Evolutionary conservation across 2,329 filamentous ascomycete species (phyloP).

Genomic region (Ceratocystis destructans): DNA sequence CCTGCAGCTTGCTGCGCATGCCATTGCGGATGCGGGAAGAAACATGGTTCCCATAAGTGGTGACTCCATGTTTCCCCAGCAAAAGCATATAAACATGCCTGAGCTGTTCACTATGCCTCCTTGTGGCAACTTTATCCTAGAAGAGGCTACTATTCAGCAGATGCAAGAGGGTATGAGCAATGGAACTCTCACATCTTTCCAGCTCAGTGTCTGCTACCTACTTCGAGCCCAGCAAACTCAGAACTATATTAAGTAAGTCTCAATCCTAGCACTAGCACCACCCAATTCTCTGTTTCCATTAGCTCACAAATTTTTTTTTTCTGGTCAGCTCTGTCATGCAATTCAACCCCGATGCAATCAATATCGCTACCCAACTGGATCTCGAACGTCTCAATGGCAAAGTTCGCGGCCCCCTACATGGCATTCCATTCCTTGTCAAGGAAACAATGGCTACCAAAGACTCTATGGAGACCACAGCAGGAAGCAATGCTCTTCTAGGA

Average conservation of each 20-base stretch:
- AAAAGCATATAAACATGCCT: conserved; percentile 27
- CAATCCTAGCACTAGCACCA: neutral
- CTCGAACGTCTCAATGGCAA: conserved; percentile 42
- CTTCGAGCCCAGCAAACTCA: conserved; percentile 47
- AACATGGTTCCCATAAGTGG: neutral
- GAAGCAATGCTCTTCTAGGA: conserved; percentile 52
- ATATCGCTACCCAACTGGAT: conserved; percentile 48
- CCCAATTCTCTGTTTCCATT: neutral
- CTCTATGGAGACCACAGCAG: conserved; percentile 60
- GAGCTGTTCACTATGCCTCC: conserved; percentile 46
- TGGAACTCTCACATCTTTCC: conserved; percentile 42
- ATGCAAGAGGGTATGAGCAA: conserved; percentile 45
- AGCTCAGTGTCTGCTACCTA: conserved; percentile 50
- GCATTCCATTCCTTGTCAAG: conserved; percentile 63
- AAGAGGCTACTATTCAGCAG: conserved; percentile 58
- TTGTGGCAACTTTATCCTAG: conserved; percentile 47
- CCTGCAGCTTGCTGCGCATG: neutral
- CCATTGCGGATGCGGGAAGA: neutral
- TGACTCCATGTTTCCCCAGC: conserved; percentile 25
- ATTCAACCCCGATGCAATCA: conserved; percentile 51
- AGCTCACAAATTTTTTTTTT: neutral
- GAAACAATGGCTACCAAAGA: conserved; percentile 59
- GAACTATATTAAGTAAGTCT: conserved; percentile 46
- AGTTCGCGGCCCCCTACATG: conserved; percentile 54
- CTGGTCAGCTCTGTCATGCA: conserved; percentile 44